Base-by-base conservation (phyloP, 2,329 filamentous ascomycete genomes). In the Fusarium xylarioides region DNA sequence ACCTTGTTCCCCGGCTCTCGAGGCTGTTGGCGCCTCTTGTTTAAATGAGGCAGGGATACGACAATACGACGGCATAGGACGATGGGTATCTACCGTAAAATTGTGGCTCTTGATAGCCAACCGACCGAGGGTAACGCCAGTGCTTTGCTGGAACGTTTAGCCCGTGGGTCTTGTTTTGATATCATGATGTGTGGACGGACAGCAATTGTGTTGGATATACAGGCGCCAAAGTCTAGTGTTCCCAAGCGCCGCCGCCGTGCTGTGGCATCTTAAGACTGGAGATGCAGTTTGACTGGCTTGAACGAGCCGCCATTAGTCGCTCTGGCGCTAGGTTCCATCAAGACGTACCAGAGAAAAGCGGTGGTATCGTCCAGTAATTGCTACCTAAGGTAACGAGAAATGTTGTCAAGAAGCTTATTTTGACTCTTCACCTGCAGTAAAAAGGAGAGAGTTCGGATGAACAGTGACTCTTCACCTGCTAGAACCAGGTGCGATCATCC, bases 11-110 rank as follows among this genome's bases (percentile, higher is more conserved):
- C 57, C 61, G 53, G 64, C 50, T 66, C 74, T 63, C 40, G 67
- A 68, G 68, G 60, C 67, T 68, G 59, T 64, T 64, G 71, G 74
- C 70, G 67, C 71, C 63, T 74, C 59, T 73, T 61, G 54, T 52
- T 73, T 59, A 77, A 77, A 77, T 77, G 71, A 75, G 68, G 68
- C 75, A 76, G 61, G 75, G 75, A 76, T 72, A 37, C 11, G 60
- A 52, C 63, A 61, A 70, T 73, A 68, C 65, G 64, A 71, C 50
- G 50, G 69, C 64, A 61, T 66, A 63, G 68, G 55, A 65, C 61
- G 63, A 69, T 58, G 69, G 40, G 30, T n/a, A 67, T 56, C 30
- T 64, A 50, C 65, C 53, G 44, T 60, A 65, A 52, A 68, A 69
- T 74, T 74, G 74, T 68, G 66, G 57, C 61, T 68, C 63, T 52